These are phyloP conservation scores for Trichoderma gamsii DNA, from an alignment of 495 filamentous ascomycete species.

Conservation along the genomic window DNA sequence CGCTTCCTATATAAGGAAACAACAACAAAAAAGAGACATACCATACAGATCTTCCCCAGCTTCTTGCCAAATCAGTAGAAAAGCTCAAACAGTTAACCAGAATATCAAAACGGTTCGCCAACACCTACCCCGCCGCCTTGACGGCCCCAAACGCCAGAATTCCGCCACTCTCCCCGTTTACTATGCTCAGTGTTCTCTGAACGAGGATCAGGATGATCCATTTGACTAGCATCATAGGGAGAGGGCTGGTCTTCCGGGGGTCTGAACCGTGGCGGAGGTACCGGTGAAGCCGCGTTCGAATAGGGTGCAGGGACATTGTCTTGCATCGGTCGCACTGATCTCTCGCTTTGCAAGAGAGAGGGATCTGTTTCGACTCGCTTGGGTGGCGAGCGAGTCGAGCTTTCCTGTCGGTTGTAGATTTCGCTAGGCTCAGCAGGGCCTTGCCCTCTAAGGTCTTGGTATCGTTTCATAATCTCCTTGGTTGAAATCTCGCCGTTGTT, in stretches of 20 bases:
- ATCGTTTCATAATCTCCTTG: constrained; percentile 91
- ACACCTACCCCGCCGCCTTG: constrained; percentile 30
- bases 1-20: neutral
- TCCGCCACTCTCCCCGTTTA: constrained; percentile 45
- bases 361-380: constrained; percentile 72
- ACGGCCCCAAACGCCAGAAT: constrained; percentile 43
- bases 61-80: constrained; percentile 2
- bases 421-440: constrained; percentile 55
- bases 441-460: constrained; percentile 65
- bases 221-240: constrained; percentile 21
- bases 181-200: constrained; percentile 28
- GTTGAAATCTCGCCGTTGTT: constrained; percentile 82
- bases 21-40: neutral
- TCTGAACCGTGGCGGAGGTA: constrained; percentile 4
- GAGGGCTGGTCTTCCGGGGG: constrained; percentile 12
- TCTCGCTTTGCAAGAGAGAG: constrained; percentile 71
- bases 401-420: constrained; percentile 42
- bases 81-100: neutral
- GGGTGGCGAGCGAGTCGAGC: constrained; percentile 41
- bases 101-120: constrained; percentile 17
- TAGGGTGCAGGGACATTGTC: constrained; percentile 31
- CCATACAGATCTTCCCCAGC: neutral
- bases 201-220: constrained; percentile 27
- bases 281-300: neutral
- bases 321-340: constrained; percentile 70